Percentiles rank a stretch among this genome's conserved stretches.
Conservation (phyloP, 257 asterid species). For the Penstemon barbatus region DNA sequence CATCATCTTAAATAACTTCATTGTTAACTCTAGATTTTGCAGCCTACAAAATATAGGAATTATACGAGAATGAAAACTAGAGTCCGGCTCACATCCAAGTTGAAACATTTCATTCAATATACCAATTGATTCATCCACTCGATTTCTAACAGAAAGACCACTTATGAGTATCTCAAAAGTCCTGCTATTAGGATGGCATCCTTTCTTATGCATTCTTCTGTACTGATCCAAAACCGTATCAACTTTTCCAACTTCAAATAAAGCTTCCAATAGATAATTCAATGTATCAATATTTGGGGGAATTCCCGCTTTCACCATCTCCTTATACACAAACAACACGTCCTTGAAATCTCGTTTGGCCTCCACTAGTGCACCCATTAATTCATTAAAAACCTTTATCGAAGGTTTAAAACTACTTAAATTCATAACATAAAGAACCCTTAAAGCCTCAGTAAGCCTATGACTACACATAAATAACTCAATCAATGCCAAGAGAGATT, state of each 20-base stretch:
- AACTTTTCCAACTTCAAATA: slow-evolving; percentile 62
- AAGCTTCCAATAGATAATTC: slow-evolving; percentile 70
- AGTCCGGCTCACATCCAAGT: slow-evolving; percentile 47
- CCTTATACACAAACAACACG: slow-evolving; percentile 80
- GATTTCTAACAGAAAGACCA: slow-evolving; percentile 57
- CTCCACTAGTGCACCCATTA: slow-evolving; percentile 61
- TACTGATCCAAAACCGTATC: slow-evolving; percentile 71
- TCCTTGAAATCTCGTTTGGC: slow-evolving; percentile 65
- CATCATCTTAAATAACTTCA: slow-evolving; percentile 56
- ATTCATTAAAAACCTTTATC: slow-evolving; percentile 42
- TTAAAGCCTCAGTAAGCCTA: slow-evolving; percentile 64
- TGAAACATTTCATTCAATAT: slow-evolving; percentile 62
- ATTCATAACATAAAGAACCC: slow-evolving; percentile 64
- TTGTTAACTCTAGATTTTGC: slow-evolving; percentile 45
- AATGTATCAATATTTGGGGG: slow-evolving; percentile 61
- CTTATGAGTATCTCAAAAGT: slow-evolving; percentile 66
- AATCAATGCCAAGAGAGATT: slow-evolving; percentile 50
- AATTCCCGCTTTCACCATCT: slow-evolving; percentile 74
- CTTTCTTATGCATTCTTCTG: slow-evolving; percentile 66
- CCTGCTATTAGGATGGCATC: slow-evolving; percentile 65
- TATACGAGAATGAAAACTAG: slow-evolving; percentile 44
- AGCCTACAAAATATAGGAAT: slow-evolving; percentile 57
- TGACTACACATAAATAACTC: slow-evolving; percentile 51
- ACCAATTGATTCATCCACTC: slow-evolving; percentile 49
- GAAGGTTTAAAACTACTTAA: slow-evolving; percentile 53